Percentiles rank a stretch among this genome's conserved stretches.
Evolutionary conservation across 2,329 filamentous ascomycete genomes (phyloP).

Genomic region (Stachybotrys elegans): DNA sequence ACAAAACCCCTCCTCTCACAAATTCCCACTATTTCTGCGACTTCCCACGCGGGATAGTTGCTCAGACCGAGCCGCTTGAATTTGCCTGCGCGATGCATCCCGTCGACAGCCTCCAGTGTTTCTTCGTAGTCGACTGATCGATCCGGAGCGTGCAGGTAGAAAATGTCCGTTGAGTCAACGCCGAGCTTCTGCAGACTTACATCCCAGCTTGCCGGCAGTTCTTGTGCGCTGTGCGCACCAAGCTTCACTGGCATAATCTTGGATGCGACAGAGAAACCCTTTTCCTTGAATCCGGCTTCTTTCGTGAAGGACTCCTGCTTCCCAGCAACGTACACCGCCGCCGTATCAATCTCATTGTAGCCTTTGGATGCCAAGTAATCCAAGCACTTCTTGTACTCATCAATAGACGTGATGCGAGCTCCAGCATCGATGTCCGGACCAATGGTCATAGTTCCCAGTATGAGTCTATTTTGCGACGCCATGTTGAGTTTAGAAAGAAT

Average conservation of each 20-base stretch:
- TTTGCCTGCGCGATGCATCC: constrained; percentile 65
- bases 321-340: constrained; percentile 60
- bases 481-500: too few relatives aligned
- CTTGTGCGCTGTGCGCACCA: constrained; percentile 4
- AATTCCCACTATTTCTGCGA: constrained; percentile 67
- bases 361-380: constrained; percentile 63
- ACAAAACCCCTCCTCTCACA: constrained; percentile 66
- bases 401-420: constrained; percentile 10
- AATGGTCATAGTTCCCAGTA: constrained; percentile 4
- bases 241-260: constrained; percentile 35
- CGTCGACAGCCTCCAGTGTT: constrained; percentile 62
- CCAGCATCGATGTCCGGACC: constrained; percentile 1
- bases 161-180: constrained; percentile 14
- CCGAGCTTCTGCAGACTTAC: constrained; percentile 7
- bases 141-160: constrained; percentile 45
- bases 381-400: constrained; percentile 59
- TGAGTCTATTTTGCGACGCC: constrained; percentile 1
- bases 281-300: constrained; percentile 62
- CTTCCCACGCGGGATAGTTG: constrained; percentile 73
- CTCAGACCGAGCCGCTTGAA: constrained; percentile 66
- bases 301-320: constrained; percentile 65
- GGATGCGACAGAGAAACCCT: constrained; percentile 64
- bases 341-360: constrained; percentile 70
- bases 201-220: neutral
- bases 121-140: constrained; percentile 60